These are phyloP conservation scores for Metahyphopichia silvanorum DNA, from an alignment of 805 yeast species.

Conservation along the genomic window DNA sequence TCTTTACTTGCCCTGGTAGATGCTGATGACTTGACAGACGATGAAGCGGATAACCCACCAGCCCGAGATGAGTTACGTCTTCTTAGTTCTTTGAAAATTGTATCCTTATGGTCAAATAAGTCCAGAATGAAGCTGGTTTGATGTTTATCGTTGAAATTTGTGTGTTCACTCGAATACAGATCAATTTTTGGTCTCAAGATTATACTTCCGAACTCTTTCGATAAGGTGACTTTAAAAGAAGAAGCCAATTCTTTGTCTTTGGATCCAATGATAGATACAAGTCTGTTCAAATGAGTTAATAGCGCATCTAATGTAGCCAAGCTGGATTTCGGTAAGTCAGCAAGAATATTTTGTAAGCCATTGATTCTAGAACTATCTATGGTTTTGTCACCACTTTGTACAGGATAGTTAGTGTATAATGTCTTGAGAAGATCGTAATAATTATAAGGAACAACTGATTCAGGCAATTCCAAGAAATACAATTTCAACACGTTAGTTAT, in stretches of 20 bases:
- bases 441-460: slow-evolving; percentile 63
- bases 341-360: slow-evolving; percentile 63
- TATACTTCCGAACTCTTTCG: slow-evolving; percentile 65
- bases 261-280: slow-evolving; percentile 47
- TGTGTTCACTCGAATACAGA: slow-evolving; percentile 14
- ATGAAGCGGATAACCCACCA: slow-evolving; percentile 2
- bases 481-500: slow-evolving; percentile 69
- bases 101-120: slow-evolving; percentile 54
- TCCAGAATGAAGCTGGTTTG: slow-evolving; percentile 60
- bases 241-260: slow-evolving; percentile 32
- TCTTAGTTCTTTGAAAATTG: slow-evolving; percentile 62
- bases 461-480: slow-evolving; percentile 77
- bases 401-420: slow-evolving; percentile 48
- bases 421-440: slow-evolving; percentile 67
- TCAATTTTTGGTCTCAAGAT: slow-evolving; percentile 48
- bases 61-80: slow-evolving; percentile 24
- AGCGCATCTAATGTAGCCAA: slow-evolving; percentile 78
- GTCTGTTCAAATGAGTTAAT: slow-evolving; percentile 68
- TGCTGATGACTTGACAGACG: neutral
- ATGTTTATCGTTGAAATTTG: slow-evolving; percentile 49
- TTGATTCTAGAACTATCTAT: slow-evolving; percentile 43
- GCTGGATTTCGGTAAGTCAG: slow-evolving; percentile 65
- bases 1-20: neutral
- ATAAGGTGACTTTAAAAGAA: slow-evolving; percentile 44
- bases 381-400: slow-evolving; percentile 30